phyloP scores from a whole-genome alignment of 108 stramenopile species.

The Aurantiochytrium sp. region DNA sequence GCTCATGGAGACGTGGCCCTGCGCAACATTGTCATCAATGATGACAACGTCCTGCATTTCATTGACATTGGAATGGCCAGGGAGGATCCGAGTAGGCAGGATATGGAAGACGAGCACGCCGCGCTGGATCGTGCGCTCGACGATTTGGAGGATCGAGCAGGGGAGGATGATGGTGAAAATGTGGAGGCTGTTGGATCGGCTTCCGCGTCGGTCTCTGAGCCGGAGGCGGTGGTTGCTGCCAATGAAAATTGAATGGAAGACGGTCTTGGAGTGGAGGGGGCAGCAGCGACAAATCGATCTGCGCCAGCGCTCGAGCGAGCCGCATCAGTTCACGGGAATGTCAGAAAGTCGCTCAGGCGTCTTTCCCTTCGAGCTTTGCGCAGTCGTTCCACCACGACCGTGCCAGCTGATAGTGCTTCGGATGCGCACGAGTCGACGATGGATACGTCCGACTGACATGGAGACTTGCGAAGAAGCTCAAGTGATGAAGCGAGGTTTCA shows the following conservation, averaged over 20 bases:
- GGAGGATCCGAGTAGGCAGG: neutral
- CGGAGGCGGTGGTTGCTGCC: neutral
- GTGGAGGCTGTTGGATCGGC: neutral
- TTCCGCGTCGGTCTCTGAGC: neutral
- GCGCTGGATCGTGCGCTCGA: neutral
- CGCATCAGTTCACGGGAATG: neutral
- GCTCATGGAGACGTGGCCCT: neutral
- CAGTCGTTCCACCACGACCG: neutral
- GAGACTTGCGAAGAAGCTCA: too few relatives aligned
- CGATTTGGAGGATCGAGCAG: neutral
- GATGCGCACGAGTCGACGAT: neutral
- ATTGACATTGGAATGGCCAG: neutral
- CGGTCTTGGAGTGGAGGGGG: neutral
- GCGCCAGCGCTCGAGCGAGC: neutral
- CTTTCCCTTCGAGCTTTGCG: neutral
- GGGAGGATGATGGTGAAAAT: neutral
- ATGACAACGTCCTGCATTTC: neutral
- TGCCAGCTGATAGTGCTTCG: neutral
- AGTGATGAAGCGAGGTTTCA: too few relatives aligned
- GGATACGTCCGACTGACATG: neutral
- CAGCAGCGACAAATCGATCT: neutral
- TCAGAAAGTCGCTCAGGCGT: neutral
- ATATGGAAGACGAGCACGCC: neutral
- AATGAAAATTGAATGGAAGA: neutral
- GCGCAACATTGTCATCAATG: neutral